Evolutionary conservation across 768 basidiomycete genomes (phyloP).

Genomic region (Xerocomus spinulosus): DNA sequence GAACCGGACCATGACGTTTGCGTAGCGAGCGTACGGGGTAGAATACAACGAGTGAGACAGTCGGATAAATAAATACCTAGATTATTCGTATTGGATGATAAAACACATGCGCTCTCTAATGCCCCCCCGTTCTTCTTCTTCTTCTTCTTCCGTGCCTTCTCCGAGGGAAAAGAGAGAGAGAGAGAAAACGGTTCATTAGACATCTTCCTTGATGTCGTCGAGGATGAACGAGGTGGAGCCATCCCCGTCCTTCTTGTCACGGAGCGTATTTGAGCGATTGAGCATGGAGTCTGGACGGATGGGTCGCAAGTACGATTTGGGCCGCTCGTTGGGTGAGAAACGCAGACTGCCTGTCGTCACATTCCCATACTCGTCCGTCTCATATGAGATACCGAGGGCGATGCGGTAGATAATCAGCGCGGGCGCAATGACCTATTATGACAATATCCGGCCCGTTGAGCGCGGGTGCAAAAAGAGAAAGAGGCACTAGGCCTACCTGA

Average conservation of each 20-base stretch:
- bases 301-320: neutral
- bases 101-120: too few relatives aligned
- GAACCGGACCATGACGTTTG: conserved; percentile 17
- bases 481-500: conserved; percentile 8
- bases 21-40: neutral
- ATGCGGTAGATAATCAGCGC: conserved; percentile 22
- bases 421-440: conserved; percentile 7
- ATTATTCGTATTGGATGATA: neutral
- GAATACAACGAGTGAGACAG: neutral
- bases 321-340: conserved; percentile 4
- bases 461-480: too few relatives aligned
- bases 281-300: neutral
- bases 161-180: too few relatives aligned
- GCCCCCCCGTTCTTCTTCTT: too few relatives aligned
- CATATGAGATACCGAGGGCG: conserved; percentile 16
- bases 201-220: conserved; percentile 7
- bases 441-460: too few relatives aligned
- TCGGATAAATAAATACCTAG: neutral
- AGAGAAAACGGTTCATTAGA: neutral
- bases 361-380: conserved; percentile 10
- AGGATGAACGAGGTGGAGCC: conserved; percentile 11
- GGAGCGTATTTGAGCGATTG: conserved; percentile 8
- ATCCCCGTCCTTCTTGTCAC: conserved; percentile 4
- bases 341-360: conserved; percentile 1
- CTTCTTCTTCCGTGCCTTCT: too few relatives aligned